Evolutionary conservation across 371 early-diverging fungal genomes (phyloP).

Genomic region (Mucor circinelloides): DNA sequence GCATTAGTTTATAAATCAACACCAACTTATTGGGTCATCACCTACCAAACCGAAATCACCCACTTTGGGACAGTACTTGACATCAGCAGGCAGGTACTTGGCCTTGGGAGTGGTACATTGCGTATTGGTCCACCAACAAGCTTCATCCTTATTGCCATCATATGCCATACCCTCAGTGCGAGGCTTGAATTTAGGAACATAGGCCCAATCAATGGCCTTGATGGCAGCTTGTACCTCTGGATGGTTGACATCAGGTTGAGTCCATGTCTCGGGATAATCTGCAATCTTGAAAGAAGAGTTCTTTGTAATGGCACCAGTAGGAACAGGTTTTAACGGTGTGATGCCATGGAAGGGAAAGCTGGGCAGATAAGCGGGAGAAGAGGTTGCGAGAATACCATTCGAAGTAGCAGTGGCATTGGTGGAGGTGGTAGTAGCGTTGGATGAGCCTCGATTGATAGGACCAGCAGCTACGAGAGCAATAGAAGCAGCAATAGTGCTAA

Average conservation of each 20-base stretch:
- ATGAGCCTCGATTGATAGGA: background rate
- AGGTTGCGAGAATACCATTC: constrained; percentile 15
- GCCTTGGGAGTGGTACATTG: constrained; percentile 21
- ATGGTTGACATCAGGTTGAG: constrained; percentile 13
- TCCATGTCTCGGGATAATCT: constrained; percentile 16
- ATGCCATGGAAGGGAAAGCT: constrained; percentile 2
- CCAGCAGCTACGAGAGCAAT: background rate
- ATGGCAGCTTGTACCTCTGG: constrained; percentile 25
- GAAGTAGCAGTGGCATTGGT: background rate
- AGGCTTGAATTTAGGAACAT: constrained; percentile 17
- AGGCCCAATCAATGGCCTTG: constrained; percentile 20
- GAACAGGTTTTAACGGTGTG: constrained; percentile 9
- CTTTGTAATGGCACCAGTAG: constrained; percentile 14
- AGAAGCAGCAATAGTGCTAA: constrained; percentile 1
- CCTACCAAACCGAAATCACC: constrained; percentile 30
- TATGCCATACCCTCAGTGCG: constrained; percentile 7
- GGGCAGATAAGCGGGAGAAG: constrained; percentile 24
- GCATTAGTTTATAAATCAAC: background rate
- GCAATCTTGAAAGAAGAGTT: background rate
- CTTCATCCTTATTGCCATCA: constrained; percentile 11
- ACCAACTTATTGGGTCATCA: no score
- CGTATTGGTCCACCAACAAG: constrained; percentile 26
- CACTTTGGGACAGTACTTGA: constrained; percentile 14
- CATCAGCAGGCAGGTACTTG: constrained; percentile 20
- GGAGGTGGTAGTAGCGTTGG: background rate